Conservation (phyloP, 208 protist genomes). For the Crithidia expoeki region DNA sequence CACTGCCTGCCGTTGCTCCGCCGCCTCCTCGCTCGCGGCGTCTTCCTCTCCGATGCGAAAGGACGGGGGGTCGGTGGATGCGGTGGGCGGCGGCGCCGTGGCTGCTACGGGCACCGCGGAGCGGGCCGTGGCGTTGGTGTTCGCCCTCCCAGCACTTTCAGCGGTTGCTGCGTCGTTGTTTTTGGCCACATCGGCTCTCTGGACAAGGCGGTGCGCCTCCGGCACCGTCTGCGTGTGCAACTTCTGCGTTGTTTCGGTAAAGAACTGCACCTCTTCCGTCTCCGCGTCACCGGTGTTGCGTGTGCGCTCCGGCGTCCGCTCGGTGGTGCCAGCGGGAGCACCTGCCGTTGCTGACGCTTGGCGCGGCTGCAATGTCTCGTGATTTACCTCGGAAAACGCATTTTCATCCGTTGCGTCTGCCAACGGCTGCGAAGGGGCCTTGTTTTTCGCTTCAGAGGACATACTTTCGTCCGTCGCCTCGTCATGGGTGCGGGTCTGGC, state of each 20-base stretch:
- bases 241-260: slow-evolving; percentile 10
- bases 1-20: background rate
- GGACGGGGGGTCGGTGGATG: slow-evolving; percentile 5
- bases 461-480: slow-evolving; percentile 8
- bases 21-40: slow-evolving; percentile 1
- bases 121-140: slow-evolving; percentile 2
- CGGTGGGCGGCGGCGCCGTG: background rate
- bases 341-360: background rate
- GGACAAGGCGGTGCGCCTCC: background rate
- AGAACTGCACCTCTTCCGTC: slow-evolving; percentile 18
- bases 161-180: too few relatives aligned
- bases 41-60: slow-evolving; percentile 4
- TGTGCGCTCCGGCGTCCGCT: slow-evolving; percentile 7
- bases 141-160: background rate
- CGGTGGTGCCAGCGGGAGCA: background rate
- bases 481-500: slow-evolving; percentile 3
- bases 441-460: slow-evolving; percentile 14
- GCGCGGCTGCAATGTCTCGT: background rate
- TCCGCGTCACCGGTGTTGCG: background rate
- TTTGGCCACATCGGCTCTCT: background rate
- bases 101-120: background rate
- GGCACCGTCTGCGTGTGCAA: slow-evolving; percentile 10
- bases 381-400: slow-evolving; percentile 1
- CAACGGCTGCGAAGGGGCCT: background rate
- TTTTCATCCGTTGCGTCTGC: background rate